Evolutionary conservation across 768 basidiomycete genomes (phyloP).

Genomic region (Xanthoconium purpureum): DNA sequence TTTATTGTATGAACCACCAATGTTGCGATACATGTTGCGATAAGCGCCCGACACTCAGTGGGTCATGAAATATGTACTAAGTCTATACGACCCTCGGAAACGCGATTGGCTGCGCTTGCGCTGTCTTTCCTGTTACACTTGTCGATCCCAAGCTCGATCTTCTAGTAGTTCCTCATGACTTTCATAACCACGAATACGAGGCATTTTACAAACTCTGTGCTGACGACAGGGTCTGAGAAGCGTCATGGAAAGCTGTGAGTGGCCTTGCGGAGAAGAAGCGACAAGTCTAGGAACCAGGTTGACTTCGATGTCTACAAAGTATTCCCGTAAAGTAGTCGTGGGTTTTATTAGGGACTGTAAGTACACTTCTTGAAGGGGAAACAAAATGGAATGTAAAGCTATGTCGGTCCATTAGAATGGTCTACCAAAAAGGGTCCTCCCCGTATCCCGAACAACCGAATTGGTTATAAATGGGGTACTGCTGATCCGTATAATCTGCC

Average conservation of each 20-base stretch:
- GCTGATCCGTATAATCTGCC: not conserved
- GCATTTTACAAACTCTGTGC: slow-evolving; percentile 40
- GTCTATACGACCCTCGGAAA: slow-evolving; percentile 49
- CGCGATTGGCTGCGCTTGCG: slow-evolving; percentile 42
- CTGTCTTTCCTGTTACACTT: slow-evolving; percentile 46
- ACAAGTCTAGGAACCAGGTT: too few relatives aligned
- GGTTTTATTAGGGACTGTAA: not conserved
- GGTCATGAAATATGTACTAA: too few relatives aligned
- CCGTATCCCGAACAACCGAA: not conserved
- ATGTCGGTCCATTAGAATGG: too few relatives aligned
- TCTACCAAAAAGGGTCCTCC: not conserved
- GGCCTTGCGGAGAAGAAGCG: too few relatives aligned
- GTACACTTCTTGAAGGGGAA: too few relatives aligned
- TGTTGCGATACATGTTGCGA: too few relatives aligned
- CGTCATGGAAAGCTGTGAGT: too few relatives aligned
- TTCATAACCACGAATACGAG: slow-evolving; percentile 43
- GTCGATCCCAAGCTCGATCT: slow-evolving; percentile 43
- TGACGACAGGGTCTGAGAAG: not conserved
- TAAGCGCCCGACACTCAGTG: too few relatives aligned
- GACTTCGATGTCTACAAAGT: not conserved
- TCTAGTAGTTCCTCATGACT: slow-evolving; percentile 36
- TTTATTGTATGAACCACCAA: too few relatives aligned
- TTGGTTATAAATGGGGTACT: not conserved
- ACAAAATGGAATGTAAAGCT: not conserved
- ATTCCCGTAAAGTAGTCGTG: not conserved